phyloP scores from a whole-genome alignment of 495 filamentous ascomycete genomes.

The Xylaria venustula region DNA sequence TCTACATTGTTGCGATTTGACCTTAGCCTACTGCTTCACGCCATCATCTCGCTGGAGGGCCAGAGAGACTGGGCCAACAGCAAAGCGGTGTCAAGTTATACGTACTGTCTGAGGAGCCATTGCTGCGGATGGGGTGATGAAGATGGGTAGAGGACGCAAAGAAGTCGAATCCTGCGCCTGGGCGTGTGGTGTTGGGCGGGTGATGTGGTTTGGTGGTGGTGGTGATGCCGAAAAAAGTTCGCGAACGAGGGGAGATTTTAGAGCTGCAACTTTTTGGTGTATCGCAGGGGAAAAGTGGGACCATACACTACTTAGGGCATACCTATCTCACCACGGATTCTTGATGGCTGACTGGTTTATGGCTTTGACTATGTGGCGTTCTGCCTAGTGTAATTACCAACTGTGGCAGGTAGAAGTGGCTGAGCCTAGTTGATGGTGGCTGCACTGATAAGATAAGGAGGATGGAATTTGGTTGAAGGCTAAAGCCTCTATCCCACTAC shows the following conservation, averaged over 20 bases:
- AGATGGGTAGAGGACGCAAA: constrained; percentile 56
- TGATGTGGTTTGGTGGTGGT: constrained; percentile 11
- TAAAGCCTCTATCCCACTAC: no score
- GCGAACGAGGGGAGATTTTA: constrained; percentile 18
- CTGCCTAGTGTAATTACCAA: no score
- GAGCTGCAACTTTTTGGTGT: constrained; percentile 29
- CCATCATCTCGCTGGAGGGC: constrained; percentile 41
- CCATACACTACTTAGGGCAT: constrained; percentile 7
- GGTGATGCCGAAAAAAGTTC: constrained; percentile 19
- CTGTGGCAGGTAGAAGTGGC: no score
- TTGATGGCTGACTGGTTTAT: background rate
- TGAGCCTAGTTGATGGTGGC: no score
- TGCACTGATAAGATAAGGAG: no score
- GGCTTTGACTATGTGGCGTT: no score
- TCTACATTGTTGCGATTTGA: constrained; percentile 55
- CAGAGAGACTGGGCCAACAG: constrained; percentile 64
- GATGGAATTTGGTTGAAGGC: no score
- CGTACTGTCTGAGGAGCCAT: constrained; percentile 74
- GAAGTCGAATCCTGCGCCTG: constrained; percentile 58
- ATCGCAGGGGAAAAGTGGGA: constrained; percentile 24
- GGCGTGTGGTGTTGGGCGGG: constrained; percentile 10
- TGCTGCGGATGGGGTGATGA: constrained; percentile 33
- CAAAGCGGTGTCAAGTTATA: constrained; percentile 77
- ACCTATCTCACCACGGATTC: background rate
- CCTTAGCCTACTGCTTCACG: constrained; percentile 95